Conservation (phyloP, 2,329 filamentous ascomycete genomes). For the Aureobasidium sp. region DNA sequence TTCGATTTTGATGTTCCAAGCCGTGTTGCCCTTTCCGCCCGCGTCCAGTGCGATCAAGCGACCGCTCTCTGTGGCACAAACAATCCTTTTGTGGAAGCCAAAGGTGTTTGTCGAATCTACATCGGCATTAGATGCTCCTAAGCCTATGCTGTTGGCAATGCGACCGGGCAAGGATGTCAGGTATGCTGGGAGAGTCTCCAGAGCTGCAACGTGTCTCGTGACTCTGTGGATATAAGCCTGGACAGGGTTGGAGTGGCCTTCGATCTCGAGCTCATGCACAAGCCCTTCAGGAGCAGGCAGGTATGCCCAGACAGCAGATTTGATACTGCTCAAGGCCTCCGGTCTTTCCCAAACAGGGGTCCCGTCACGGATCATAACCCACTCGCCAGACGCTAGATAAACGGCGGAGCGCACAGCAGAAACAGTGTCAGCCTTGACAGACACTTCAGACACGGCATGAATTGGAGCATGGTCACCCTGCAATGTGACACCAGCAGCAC, state of each 20-base stretch:
- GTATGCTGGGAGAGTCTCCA: constrained; percentile 69
- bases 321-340: constrained; percentile 73
- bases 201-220: constrained; percentile 70
- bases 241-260: constrained; percentile 73
- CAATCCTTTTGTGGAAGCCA: constrained; percentile 78
- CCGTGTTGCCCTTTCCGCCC: constrained; percentile 62
- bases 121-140: constrained; percentile 27
- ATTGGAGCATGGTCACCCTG: constrained; percentile 38
- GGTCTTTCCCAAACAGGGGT: constrained; percentile 71
- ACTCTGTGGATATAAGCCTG: constrained; percentile 84
- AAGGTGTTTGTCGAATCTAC: constrained; percentile 55
- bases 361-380: constrained; percentile 78
- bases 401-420: constrained; percentile 75
- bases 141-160: constrained; percentile 48
- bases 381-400: constrained; percentile 60
- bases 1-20: constrained; percentile 64
- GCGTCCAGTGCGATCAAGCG: constrained; percentile 74
- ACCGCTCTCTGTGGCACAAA: constrained; percentile 73
- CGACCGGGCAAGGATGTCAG: constrained; percentile 62
- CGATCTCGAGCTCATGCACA: constrained; percentile 73
- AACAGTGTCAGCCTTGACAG: constrained; percentile 59
- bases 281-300: constrained; percentile 57
- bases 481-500: constrained; percentile 22
- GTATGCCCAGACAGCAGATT: constrained; percentile 74
- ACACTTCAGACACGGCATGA: constrained; percentile 73